Evolutionary conservation across 2,329 filamentous ascomycete genomes (phyloP).

Genomic region (Amesomyces nigricolor): DNA sequence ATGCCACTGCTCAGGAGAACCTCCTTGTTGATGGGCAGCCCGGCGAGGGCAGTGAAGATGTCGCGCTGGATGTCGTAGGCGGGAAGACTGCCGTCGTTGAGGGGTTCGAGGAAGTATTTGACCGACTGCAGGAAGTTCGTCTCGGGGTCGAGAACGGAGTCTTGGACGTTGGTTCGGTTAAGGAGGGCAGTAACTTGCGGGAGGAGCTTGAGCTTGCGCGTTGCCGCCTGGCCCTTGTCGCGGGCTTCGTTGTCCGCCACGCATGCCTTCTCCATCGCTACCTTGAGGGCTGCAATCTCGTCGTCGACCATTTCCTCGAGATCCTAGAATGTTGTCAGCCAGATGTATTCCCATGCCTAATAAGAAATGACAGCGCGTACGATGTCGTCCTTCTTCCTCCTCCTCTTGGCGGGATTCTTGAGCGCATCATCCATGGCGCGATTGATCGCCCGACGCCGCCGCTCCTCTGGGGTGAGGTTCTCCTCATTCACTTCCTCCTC

Average conservation of each 20-base stretch:
- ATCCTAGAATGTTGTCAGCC: constrained; percentile 52
- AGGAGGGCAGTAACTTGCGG: constrained; percentile 84
- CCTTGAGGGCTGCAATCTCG: constrained; percentile 80
- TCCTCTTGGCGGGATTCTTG: constrained; percentile 69
- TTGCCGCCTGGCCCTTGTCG: constrained; percentile 70
- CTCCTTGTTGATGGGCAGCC: constrained; percentile 86
- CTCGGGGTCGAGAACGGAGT: constrained; percentile 85
- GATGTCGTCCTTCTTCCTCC: constrained; percentile 81
- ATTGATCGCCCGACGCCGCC: constrained; percentile 76
- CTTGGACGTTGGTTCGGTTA: constrained; percentile 80
- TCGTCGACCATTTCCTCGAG: constrained; percentile 86
- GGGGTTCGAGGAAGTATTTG: constrained; percentile 93
- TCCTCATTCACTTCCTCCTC: constrained; percentile 68
- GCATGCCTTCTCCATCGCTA: constrained; percentile 86
- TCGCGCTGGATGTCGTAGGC: constrained; percentile 98
- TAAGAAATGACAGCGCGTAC: constrained; percentile 43
- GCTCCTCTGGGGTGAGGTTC: constrained; percentile 75
- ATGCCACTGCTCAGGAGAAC: constrained; percentile 84
- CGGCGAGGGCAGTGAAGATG: constrained; percentile 73
- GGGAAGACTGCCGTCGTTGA: constrained; percentile 88
- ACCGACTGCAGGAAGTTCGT: constrained; percentile 92
- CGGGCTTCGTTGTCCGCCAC: constrained; percentile 79
- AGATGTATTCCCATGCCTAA: constrained; percentile 12
- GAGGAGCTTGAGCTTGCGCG: constrained; percentile 89
- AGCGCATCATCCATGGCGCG: constrained; percentile 82